A percentile compares a stretch with the other conserved stretches of the same genome.
These are phyloP conservation scores for Fomitopsis serialis DNA, from an alignment of 768 basidiomycete genomes.

Conservation along the genomic window DNA sequence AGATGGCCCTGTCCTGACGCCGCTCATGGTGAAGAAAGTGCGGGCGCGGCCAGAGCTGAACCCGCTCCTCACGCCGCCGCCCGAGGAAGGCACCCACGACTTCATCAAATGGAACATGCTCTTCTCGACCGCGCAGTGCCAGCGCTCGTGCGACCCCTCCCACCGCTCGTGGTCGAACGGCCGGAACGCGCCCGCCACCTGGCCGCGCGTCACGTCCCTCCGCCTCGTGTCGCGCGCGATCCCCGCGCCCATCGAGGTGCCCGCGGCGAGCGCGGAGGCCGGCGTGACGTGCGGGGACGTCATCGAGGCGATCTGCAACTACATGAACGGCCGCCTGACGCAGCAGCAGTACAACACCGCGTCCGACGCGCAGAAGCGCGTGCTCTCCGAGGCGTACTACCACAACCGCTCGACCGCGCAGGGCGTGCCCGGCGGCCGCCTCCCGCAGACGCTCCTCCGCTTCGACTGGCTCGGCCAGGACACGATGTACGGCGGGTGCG, in stretches of 20 bases:
- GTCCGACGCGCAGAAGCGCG: conserved; percentile 28
- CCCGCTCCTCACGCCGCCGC: conserved; percentile 48
- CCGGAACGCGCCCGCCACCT: conserved; percentile 59
- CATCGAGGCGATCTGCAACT: conserved; percentile 46
- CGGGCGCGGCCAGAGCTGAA: conserved; percentile 47
- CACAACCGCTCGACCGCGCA: conserved; percentile 60
- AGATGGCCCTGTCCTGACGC: conserved; percentile 71
- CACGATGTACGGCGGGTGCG: conserved; percentile 62
- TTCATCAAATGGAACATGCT: conserved; percentile 75
- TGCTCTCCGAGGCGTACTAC: conserved; percentile 48
- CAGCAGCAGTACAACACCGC: conserved; percentile 49
- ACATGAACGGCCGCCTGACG: conserved; percentile 45
- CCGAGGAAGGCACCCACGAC: conserved; percentile 33
- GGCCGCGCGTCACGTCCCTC: conserved; percentile 50
- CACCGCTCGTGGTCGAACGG: conserved; percentile 65
- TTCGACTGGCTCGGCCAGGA: conserved; percentile 60
- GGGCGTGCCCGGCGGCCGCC: conserved; percentile 64
- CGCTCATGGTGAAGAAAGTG: conserved; percentile 49
- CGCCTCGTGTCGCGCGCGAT: conserved; percentile 47
- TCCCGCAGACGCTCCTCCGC: conserved; percentile 57
- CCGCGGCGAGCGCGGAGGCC: conserved; percentile 35
- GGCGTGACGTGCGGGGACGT: conserved; percentile 70
- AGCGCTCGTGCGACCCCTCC: conserved; percentile 54
- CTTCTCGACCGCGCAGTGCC: conserved; percentile 53
- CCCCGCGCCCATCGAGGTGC: conserved; percentile 51